These are phyloP conservation scores for Candida awuae DNA, from an alignment of 805 yeast species.

Conservation along the genomic window DNA sequence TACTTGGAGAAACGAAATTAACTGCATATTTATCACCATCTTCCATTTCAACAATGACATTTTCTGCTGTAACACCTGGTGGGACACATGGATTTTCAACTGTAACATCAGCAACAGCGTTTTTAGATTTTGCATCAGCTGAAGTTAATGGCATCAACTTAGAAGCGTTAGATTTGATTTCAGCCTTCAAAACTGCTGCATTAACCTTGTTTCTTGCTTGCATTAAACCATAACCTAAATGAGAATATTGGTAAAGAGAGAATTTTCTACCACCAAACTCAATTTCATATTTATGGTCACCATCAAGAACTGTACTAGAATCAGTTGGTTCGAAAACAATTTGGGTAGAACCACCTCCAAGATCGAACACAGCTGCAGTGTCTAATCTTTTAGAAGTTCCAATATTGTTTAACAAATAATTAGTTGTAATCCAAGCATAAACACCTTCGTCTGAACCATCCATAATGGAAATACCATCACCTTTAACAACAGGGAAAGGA, in stretches of 20 bases:
- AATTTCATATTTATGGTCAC: constrained; percentile 80
- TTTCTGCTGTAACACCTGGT: constrained; percentile 55
- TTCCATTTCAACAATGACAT: constrained; percentile 52
- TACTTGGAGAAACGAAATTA: constrained; percentile 27
- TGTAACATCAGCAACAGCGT: constrained; percentile 35
- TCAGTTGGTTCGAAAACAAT: constrained; percentile 90
- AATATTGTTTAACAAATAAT: constrained; percentile 87
- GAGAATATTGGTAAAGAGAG: constrained; percentile 85
- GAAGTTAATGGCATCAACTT: constrained; percentile 24
- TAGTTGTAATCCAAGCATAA: constrained; percentile 96
- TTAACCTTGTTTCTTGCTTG: constrained; percentile 85
- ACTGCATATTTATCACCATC: constrained; percentile 27
- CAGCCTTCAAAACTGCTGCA: constrained; percentile 42
- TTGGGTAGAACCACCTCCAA: constrained; percentile 98
- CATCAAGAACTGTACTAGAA: constrained; percentile 56
- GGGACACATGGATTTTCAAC: constrained; percentile 82
- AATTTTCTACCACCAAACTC: constrained; percentile 77
- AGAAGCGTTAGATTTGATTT: constrained; percentile 19
- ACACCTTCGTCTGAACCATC: constrained; percentile 97
- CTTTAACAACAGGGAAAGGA: constrained; percentile 87
- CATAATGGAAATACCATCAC: constrained; percentile 87
- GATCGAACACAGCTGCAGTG: constrained; percentile 94
- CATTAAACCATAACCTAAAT: constrained; percentile 92
- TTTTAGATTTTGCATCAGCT: constrained; percentile 32
- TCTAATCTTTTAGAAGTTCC: constrained; percentile 69